Base-by-base conservation (phyloP, 2,329 filamentous ascomycete species). In the Trichoderma polysporum region DNA sequence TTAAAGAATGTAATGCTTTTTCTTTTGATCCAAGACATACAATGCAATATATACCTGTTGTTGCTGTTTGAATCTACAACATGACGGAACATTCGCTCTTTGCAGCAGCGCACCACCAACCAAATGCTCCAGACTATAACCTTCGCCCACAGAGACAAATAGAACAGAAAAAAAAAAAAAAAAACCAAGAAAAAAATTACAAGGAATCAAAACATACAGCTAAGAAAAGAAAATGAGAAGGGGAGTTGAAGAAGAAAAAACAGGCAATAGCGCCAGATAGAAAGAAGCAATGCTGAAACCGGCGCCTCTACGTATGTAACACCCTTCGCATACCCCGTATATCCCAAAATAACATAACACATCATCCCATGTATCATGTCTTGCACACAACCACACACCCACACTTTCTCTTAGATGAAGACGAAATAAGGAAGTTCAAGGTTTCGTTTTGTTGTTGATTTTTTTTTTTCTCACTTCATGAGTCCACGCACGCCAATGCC, bases 401-500 rank as follows among this genome's bases (percentile, higher is more conserved):
- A n/a, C 41, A 62, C 33, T 62, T 39, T n/a, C 62, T 65, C 50
- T 37, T 45, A 33, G 41, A 59, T 52, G 33, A 64, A 50, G 49
- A 27, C 19, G 35, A 31, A 56, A 56, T n/a, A 47, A 47, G 27
- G 17, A 53, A 33, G 27, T 29, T 29, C 6, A 33, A 56, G 13
- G 13, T 29, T 33, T 25, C 8, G 19, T 37, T 50, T 53, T 41
- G 45, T 39, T 27, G 17, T 47, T 52, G 29, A 6, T 19, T 58
- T 64, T 27, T 19, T 27, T 37, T 17, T 50, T 39, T n/a, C 50
- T 10, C 10, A 19, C 63, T 50, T 68, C 70, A 12, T 70, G 69
- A 58, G 50, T 78, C 74, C 19, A 78, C 67, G 35, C 78, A 80
- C 19, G 87, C 86, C 53, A 89, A 82, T 2, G 91, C 89, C 15